These are phyloP conservation scores for Alternaria sp. DNA, from an alignment of 2,329 filamentous ascomycete species.

Conservation along the genomic window DNA sequence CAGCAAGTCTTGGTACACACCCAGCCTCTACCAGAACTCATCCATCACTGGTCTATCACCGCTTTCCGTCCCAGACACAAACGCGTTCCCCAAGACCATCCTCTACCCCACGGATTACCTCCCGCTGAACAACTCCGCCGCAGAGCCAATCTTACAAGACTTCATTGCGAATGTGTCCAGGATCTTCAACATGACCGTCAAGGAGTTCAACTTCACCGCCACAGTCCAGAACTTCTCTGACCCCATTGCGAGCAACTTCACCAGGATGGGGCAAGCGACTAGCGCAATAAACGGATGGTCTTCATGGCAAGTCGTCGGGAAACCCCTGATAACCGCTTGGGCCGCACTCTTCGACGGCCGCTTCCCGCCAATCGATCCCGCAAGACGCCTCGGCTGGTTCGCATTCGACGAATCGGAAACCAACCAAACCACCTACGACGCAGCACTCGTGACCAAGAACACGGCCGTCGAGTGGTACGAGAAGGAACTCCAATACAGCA, in stretches of 20 bases:
- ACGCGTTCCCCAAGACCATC: conserved; percentile 48
- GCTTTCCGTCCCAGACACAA: conserved; percentile 43
- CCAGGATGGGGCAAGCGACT: conserved; percentile 35
- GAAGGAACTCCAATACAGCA: conserved; percentile 44
- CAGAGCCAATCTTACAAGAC: conserved; percentile 46
- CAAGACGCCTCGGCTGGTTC: conserved; percentile 39
- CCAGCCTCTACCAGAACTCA: conserved; percentile 41
- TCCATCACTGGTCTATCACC: conserved; percentile 48
- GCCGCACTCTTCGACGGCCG: conserved; percentile 44
- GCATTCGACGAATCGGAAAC: conserved; percentile 31
- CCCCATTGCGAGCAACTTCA: conserved; percentile 38
- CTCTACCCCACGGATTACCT: conserved; percentile 52
- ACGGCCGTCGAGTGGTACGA: conserved; percentile 49
- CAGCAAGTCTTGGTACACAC: conserved; percentile 49
- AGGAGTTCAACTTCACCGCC: conserved; percentile 48
- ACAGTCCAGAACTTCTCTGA: conserved; percentile 35
- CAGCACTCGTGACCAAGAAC: conserved; percentile 38
- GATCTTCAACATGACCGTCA: conserved; percentile 48
- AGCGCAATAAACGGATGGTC: conserved; percentile 42
- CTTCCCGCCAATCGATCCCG: conserved; percentile 50
- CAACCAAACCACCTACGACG: conserved; percentile 25
- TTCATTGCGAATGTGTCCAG: conserved; percentile 47
- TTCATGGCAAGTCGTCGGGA: conserved; percentile 42
- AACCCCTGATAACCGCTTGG: conserved; percentile 45
- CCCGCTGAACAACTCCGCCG: conserved; percentile 49